Conservation (phyloP, 2,329 filamentous ascomycete species). For the Phyllosticta citribraziliensis region DNA sequence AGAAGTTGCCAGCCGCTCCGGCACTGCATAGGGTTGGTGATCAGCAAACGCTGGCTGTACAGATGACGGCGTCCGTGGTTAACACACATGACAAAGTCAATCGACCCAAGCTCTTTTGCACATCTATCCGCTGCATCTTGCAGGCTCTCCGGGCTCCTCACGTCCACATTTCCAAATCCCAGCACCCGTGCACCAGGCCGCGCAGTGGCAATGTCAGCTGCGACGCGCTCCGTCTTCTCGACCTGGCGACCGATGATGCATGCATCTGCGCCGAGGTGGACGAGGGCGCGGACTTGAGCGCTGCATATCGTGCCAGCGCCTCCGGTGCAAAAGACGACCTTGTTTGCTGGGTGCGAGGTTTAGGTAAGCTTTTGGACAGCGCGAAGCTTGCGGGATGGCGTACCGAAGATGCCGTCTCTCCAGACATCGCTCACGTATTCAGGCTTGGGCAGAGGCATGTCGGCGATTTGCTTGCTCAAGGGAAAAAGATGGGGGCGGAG, state of each 20-base stretch:
- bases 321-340: conserved; percentile 90
- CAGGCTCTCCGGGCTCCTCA: conserved; percentile 57
- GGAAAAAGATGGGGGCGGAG: neutral
- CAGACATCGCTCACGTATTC: conserved; percentile 76
- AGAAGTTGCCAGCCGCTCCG: conserved; percentile 91
- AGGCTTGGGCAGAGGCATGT: conserved; percentile 60
- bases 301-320: conserved; percentile 91
- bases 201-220: conserved; percentile 71
- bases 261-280: conserved; percentile 83
- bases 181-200: conserved; percentile 74
- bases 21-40: conserved; percentile 45
- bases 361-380: neutral
- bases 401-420: conserved; percentile 81
- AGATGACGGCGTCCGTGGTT: neutral
- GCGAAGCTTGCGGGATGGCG: conserved; percentile 18
- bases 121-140: conserved; percentile 69
- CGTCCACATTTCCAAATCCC: conserved; percentile 66
- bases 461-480: neutral
- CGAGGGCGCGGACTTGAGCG: conserved; percentile 82
- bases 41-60: neutral
- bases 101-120: conserved; percentile 69
- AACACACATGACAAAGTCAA: conserved; percentile 79
- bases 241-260: conserved; percentile 88
- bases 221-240: conserved; percentile 74
- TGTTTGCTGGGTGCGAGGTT: conserved; percentile 49